Percentiles rank a stretch among this genome's conserved stretches.
Conservation (phyloP, 345 rosid genomes). For the Eucalyptus paniculata region DNA sequence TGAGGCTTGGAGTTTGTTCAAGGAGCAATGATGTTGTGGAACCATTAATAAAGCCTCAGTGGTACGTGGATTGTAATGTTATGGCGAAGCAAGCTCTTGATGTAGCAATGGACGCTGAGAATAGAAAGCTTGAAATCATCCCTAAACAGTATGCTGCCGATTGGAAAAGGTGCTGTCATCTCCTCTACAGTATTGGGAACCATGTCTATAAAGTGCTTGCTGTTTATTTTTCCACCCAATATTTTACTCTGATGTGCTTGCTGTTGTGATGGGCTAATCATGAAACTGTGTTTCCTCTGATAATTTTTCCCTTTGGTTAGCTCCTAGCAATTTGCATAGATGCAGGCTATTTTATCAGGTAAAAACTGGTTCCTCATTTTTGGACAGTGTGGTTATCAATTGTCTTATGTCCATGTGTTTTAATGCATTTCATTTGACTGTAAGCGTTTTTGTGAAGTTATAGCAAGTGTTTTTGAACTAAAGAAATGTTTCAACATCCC, state of each 20-base stretch:
- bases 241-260: background rate
- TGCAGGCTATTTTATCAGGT: background rate
- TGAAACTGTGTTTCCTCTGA: background rate
- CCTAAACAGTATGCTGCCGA: constrained; percentile 89
- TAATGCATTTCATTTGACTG: background rate
- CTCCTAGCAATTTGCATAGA: background rate
- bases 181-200: background rate
- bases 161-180: constrained; percentile 65
- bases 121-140: constrained; percentile 62
- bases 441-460: background rate
- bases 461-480: background rate
- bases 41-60: constrained; percentile 91
- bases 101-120: constrained; percentile 42
- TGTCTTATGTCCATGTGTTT: background rate
- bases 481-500: constrained; percentile 1
- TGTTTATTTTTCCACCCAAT: background rate
- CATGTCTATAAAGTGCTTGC: background rate
- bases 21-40: constrained; percentile 79
- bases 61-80: constrained; percentile 67
- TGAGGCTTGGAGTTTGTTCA: constrained; percentile 83
- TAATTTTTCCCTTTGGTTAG: background rate
- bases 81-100: constrained; percentile 80
- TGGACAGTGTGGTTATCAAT: background rate
- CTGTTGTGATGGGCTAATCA: background rate
- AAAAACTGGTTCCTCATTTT: background rate